Evolutionary conservation across 1,284 basidiomycete species (phyloP), one percentile per base, ranked within the genome.

Genomic region (Somion occarium): DNA sequence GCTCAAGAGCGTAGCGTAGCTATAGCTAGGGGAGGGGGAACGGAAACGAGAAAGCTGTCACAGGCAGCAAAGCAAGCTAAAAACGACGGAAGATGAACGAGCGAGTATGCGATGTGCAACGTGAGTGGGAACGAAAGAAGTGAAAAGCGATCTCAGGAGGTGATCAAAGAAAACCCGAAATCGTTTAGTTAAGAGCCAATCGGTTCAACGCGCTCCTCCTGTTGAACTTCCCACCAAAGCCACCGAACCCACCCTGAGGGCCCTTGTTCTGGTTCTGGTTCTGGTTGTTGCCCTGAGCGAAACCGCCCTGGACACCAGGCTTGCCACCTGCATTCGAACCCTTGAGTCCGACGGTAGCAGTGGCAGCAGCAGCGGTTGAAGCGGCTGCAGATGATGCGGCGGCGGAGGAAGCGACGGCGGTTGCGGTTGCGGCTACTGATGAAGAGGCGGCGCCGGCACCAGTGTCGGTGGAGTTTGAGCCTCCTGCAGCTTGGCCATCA

Each of bases 401-500:
- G 22, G 57, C 52, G 42, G 53, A 38, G 30, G 51, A 38, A 13
- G 51, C 38, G 13, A 53, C 52, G 27, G 52, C 54, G 20, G 54
- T 37, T 15, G 51, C 55, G 19, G 51, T 19, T 25, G 46, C 30
- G n/a, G 30, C 52, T 13, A 58, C 38, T 24, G 52, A n/a, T 18
- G 55, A 15, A 12, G 53, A 41, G 13, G 53, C 52, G 19, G 55
- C 54, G 23, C 54, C 49, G n/a, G 47, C 38, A 30, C 44, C 50
- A 18, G 56, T 46, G 24, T 57, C 52, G 27, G 56, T 55, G 11
- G 57, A 53, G 13, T 38, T 43, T 15, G 39, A 23, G 23, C 19
- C 18, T 38, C 19, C 27, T 9, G 53, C 58, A 25, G 65, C 55
- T 12, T 59, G 57, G 37, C 66, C 67, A 50, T 64, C 58, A 48